Conservation (phyloP, 1,284 basidiomycete species). For the Chalciporus sp. region DNA sequence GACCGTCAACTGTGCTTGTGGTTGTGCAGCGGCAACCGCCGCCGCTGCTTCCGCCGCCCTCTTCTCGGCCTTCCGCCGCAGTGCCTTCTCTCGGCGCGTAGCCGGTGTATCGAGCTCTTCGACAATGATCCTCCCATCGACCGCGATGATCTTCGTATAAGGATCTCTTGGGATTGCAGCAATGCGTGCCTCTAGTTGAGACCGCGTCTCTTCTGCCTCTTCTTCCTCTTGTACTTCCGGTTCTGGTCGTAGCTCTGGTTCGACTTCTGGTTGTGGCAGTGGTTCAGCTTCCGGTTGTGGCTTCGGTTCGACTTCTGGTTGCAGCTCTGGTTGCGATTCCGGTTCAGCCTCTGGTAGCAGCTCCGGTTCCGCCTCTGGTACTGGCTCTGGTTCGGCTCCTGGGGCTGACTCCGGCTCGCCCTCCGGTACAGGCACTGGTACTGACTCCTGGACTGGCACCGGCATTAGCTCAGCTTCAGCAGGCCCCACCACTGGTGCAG, state of each 20-base stretch:
- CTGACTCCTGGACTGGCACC: too few relatives aligned
- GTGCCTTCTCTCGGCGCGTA: constrained; percentile 58
- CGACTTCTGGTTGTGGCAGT: background rate
- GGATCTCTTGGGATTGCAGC: constrained; percentile 31
- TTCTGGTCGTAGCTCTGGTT: background rate
- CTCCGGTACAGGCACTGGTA: too few relatives aligned
- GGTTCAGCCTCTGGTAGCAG: too few relatives aligned
- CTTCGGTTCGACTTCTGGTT: background rate
- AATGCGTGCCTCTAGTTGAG: constrained; percentile 27
- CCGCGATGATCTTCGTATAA: constrained; percentile 35
- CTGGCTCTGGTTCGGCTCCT: too few relatives aligned
- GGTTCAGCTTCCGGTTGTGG: too few relatives aligned
- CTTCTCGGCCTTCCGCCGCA: constrained; percentile 48
- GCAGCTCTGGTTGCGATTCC: background rate
- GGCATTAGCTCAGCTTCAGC: too few relatives aligned
- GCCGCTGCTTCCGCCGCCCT: constrained; percentile 21
- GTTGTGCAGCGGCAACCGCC: constrained; percentile 20
- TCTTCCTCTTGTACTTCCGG: constrained; percentile 1
- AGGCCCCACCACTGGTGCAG: too few relatives aligned
- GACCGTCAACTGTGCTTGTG: constrained; percentile 4
- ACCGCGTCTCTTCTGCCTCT: constrained; percentile 7
- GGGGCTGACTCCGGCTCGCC: too few relatives aligned
- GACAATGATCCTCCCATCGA: constrained; percentile 54
- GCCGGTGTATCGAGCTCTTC: constrained; percentile 72
- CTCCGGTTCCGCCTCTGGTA: too few relatives aligned